These are phyloP conservation scores for Trichomonascaceae sp. DNA, from an alignment of 1,139 yeast species.

Conservation along the genomic window DNA sequence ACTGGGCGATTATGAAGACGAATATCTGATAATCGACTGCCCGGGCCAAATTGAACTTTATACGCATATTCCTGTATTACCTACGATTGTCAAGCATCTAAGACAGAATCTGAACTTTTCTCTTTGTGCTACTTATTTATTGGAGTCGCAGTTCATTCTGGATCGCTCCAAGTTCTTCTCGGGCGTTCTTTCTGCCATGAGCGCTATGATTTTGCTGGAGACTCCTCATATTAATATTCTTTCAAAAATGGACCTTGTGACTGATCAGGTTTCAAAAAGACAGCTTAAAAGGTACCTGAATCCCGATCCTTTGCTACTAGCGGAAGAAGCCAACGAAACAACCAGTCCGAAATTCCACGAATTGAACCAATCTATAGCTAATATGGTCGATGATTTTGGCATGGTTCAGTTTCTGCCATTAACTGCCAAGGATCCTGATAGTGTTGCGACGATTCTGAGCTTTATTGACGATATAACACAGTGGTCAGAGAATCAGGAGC, in stretches of 20 bases:
- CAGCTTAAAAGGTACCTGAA: slow-evolving; percentile 78
- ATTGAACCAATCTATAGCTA: slow-evolving; percentile 77
- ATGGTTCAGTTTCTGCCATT: slow-evolving; percentile 96
- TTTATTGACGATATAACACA: slow-evolving; percentile 96
- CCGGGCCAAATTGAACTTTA: slow-evolving; percentile 97
- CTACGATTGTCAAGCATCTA: slow-evolving; percentile 78
- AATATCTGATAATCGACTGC: slow-evolving; percentile 89
- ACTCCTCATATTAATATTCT: slow-evolving; percentile 89
- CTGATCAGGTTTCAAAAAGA: slow-evolving; percentile 55
- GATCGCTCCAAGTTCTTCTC: slow-evolving; percentile 89
- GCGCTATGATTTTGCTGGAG: slow-evolving; percentile 92
- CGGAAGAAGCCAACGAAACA: slow-evolving; percentile 42
- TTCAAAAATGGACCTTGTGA: slow-evolving; percentile 79
- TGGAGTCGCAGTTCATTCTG: slow-evolving; percentile 90
- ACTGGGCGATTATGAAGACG: slow-evolving; percentile 89
- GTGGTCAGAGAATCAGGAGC: slow-evolving; percentile 96
- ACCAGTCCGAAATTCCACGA: slow-evolving; percentile 71
- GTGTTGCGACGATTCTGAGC: slow-evolving; percentile 77
- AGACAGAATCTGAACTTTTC: slow-evolving; percentile 74
- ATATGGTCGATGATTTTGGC: slow-evolving; percentile 84
- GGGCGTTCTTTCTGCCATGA: slow-evolving; percentile 95
- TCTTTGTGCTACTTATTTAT: slow-evolving; percentile 82
- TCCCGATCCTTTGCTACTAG: slow-evolving; percentile 81
- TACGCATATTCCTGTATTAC: slow-evolving; percentile 90
- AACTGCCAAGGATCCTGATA: slow-evolving; percentile 73